Evolutionary conservation across 306 rosid genomes (phyloP), one percentile per base, ranked within the genome.

Genomic region (Hippophae rhamnoides): DNA sequence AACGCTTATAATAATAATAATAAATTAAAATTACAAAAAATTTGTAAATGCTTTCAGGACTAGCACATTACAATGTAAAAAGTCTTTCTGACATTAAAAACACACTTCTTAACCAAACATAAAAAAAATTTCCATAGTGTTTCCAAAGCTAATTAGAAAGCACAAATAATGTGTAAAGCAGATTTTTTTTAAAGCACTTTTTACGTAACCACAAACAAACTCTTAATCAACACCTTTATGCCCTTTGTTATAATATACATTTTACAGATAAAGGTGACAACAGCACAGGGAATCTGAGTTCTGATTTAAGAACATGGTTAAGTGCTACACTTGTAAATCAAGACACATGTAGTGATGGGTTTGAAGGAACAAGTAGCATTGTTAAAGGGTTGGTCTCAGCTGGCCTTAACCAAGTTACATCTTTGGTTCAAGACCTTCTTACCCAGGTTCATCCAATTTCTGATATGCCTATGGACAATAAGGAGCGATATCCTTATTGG

Each of bases 251-350:
- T 13, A 13, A 49, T 49, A 5, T 49, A 46, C 8, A 12, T 27
- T 55, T 54, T 57, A 6, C 76, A 92, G 99, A 77, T 9, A 82
- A 82, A 49, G 57, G 69, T 12, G 80, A 88, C 64, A 82, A 88
- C 64, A 61, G 95, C 42, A 88, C 95, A 0, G 97, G 99, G 53
- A 63, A 85, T 43, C 38, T 82, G 27, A 78, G 90, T 25, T 82
- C 88, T 8, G 97, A 92, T 73, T 66, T 92, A 57, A 82, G 79
- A 50, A 86, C 99, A 62, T 92, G 99, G 99, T 59, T 92, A 46
- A 92, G 99, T 54, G 95, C 94, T 6, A 82, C 74, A 11, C 69
- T 84, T 1, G 62, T 79, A 6, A 79, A 78, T 63, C 97, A 85
- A 47, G 90, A 84, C 41, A 88, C 99, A 12, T 92, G 99, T 72